phyloP scores from a whole-genome alignment of 139 green algal species.

The Chlorella sp. region DNA sequence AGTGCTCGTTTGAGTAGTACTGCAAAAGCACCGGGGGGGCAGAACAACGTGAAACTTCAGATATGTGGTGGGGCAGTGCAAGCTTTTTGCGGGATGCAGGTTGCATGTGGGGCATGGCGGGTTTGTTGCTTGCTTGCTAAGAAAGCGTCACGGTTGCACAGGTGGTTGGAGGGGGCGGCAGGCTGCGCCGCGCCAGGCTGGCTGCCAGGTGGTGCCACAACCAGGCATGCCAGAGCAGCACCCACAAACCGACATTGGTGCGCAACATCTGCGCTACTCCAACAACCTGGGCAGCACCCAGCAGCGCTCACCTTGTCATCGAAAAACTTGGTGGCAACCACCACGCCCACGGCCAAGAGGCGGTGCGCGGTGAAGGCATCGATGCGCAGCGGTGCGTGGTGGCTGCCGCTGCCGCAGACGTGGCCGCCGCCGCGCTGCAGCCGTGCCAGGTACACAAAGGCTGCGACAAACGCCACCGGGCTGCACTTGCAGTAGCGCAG shows the following conservation, averaged over 20 bases:
- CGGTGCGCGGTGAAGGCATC: conserved; percentile 76
- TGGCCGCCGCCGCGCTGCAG: conserved; percentile 32
- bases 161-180: too few species aligned
- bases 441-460: conserved; percentile 76
- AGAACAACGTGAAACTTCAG: not conserved
- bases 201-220: too few species aligned
- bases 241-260: too few species aligned
- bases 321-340: conserved; percentile 81
- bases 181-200: too few species aligned
- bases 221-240: too few species aligned
- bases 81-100: too few species aligned
- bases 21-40: not conserved
- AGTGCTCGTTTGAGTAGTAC: conserved; percentile 85
- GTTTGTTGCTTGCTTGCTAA: too few species aligned
- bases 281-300: too few species aligned
- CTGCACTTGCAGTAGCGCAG: conserved; percentile 82
- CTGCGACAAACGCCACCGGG: conserved; percentile 76
- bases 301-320: conserved; percentile 43
- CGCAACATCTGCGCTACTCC: not conserved
- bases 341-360: conserved; percentile 68
- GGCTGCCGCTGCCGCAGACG: not conserved
- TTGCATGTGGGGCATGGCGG: too few species aligned
- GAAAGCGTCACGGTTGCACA: too few species aligned
- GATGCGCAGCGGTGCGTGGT: conserved; percentile 53
- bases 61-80: too few species aligned